phyloP scores from a whole-genome alignment of 768 basidiomycete species.

The Auricularia sp. region DNA sequence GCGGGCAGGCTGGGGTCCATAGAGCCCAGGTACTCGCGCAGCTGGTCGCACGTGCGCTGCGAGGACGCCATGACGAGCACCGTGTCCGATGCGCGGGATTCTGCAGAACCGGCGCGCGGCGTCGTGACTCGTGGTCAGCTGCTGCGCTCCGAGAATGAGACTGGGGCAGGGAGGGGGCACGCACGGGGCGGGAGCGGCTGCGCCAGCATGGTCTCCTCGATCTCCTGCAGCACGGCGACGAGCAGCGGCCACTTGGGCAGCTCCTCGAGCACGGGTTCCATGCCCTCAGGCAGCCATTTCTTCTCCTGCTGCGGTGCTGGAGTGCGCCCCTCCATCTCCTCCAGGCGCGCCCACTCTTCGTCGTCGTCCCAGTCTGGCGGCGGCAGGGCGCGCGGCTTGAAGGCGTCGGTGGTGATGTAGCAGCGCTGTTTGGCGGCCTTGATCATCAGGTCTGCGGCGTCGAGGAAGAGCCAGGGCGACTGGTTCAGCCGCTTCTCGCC shows the following conservation, averaged over 20 bases:
- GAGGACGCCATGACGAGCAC: constrained; percentile 87
- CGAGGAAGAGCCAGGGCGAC: constrained; percentile 85
- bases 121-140: too few relatives aligned
- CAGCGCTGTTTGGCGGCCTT: constrained; percentile 72
- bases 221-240: constrained; percentile 78
- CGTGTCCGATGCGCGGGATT: constrained; percentile 51
- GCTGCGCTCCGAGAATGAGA: too few relatives aligned
- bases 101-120: constrained; percentile 11
- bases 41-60: constrained; percentile 56
- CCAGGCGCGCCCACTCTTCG: constrained; percentile 66
- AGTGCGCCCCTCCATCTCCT: constrained; percentile 44
- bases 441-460: constrained; percentile 83
- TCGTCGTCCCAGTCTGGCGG: constrained; percentile 40
- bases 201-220: constrained; percentile 65
- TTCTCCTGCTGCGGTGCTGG: constrained; percentile 24
- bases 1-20: constrained; percentile 48
- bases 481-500: constrained; percentile 57
- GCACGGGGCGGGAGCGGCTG: constrained; percentile 13
- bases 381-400: constrained; percentile 15
- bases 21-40: constrained; percentile 70
- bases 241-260: constrained; percentile 89
- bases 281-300: constrained; percentile 62
- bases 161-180: constrained; percentile 6
- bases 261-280: constrained; percentile 86
- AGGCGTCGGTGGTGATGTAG: constrained; percentile 39